These are phyloP conservation scores for Penicillium ochrochloron DNA, from an alignment of 495 filamentous ascomycete genomes.

Conservation along the genomic window DNA sequence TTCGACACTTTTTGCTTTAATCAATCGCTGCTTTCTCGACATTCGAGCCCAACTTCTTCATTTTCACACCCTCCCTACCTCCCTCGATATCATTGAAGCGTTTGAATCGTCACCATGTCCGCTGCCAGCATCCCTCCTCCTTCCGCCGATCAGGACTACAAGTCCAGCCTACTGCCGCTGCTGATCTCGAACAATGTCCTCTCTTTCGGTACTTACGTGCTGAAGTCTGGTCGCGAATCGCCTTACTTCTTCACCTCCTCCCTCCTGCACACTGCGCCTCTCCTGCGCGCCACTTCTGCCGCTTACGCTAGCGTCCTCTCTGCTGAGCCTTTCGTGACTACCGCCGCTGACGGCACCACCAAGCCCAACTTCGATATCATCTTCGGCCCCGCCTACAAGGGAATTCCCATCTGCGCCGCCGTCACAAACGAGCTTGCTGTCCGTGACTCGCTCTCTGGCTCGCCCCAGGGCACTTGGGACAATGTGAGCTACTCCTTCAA, in stretches of 20 bases:
- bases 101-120: constrained; percentile 21
- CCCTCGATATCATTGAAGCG: neutral
- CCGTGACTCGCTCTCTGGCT: constrained; percentile 53
- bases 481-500: constrained; percentile 82
- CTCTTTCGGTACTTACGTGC: constrained; percentile 83
- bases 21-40: constrained; percentile 10
- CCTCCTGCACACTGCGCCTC: constrained; percentile 75
- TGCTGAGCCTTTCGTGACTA: constrained; percentile 46
- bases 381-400: constrained; percentile 91
- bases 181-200: constrained; percentile 76
- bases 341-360: constrained; percentile 37
- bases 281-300: constrained; percentile 71
- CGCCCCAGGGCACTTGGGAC: constrained; percentile 43
- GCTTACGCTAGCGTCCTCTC: constrained; percentile 81
- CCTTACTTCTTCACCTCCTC: constrained; percentile 99
- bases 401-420: constrained; percentile 81
- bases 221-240: constrained; percentile 90
- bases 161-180: constrained; percentile 71
- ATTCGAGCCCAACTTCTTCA: neutral
- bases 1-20: constrained; percentile 14
- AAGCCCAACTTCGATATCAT: constrained; percentile 45
- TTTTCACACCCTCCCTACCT: neutral
- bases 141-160: constrained; percentile 53
- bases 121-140: constrained; percentile 33
- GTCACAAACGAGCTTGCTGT: constrained; percentile 70